Conservation (phyloP, 805 yeast species). For the Sugiyamaella qingdaonensis region DNA sequence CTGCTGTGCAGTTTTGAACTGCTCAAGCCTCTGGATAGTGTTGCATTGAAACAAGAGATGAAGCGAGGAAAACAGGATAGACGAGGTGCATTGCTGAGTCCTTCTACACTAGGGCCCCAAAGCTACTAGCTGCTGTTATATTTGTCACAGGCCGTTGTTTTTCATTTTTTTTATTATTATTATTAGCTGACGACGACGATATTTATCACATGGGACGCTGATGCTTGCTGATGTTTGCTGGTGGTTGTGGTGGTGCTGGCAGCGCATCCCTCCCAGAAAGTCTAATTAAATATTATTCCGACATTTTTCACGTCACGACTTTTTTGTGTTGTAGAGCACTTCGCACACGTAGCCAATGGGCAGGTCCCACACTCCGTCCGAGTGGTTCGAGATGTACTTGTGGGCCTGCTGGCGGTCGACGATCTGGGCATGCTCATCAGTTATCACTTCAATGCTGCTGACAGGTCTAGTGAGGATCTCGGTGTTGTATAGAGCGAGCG, state of each 20-base stretch:
- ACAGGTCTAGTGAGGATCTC: conserved; percentile 64
- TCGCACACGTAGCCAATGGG: conserved; percentile 47
- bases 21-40: conserved; percentile 88
- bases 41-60: conserved; percentile 92
- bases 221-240: background rate
- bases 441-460: conserved; percentile 57
- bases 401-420: conserved; percentile 33
- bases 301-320: background rate
- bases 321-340: conserved; percentile 23
- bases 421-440: conserved; percentile 57
- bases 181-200: background rate
- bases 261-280: no score
- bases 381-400: conserved; percentile 50
- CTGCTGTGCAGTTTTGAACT: conserved; percentile 88
- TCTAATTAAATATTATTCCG: background rate
- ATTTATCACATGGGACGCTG: background rate
- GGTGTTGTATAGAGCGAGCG: conserved; percentile 66
- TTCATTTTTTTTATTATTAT: background rate
- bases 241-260: no score
- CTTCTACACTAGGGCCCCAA: conserved; percentile 15
- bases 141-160: background rate
- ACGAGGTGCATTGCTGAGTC: conserved; percentile 33
- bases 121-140: conserved; percentile 9
- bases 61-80: conserved; percentile 88
- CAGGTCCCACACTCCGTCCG: conserved; percentile 85